Evolutionary conservation across 257 asterid genomes (phyloP).

Genomic region (Primulina huaijiensis): DNA sequence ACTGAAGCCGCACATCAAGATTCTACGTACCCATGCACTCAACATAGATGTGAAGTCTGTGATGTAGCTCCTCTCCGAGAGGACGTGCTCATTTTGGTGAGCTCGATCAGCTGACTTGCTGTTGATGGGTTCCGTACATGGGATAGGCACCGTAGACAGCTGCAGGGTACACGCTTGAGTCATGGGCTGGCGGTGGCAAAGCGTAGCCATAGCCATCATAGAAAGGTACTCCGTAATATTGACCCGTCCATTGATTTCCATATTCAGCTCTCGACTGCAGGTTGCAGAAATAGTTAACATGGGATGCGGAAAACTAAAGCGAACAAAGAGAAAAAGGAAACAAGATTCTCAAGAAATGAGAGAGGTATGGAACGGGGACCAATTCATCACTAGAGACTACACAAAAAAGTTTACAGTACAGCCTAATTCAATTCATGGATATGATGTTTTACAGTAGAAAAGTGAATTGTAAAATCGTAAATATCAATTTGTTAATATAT

Average conservation of each 20-base stretch:
- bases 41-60: slow-evolving; percentile 27
- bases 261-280: slow-evolving; percentile 63
- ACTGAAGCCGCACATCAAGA: slow-evolving; percentile 34
- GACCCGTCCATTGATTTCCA: slow-evolving; percentile 78
- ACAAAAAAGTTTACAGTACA: neutral
- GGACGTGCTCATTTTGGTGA: neutral
- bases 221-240: slow-evolving; percentile 78
- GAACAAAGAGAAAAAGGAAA: neutral
- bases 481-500: neutral
- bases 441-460: neutral
- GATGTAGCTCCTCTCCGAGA: slow-evolving; percentile 11
- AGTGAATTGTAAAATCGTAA: neutral
- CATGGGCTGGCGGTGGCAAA: slow-evolving; percentile 57
- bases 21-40: slow-evolving; percentile 37
- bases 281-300: neutral
- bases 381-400: neutral
- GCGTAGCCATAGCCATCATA: slow-evolving; percentile 83
- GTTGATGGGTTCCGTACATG: slow-evolving; percentile 80
- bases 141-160: slow-evolving; percentile 81
- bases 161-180: slow-evolving; percentile 73
- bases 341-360: no score
- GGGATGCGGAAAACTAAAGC: neutral
- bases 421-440: neutral
- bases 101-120: slow-evolving; percentile 69
- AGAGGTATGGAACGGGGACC: neutral